Evolutionary conservation across 164 flowering plant genomes (phyloP), one percentile per base, ranked within the genome.

Genomic region (Macadamia tetraphylla): DNA sequence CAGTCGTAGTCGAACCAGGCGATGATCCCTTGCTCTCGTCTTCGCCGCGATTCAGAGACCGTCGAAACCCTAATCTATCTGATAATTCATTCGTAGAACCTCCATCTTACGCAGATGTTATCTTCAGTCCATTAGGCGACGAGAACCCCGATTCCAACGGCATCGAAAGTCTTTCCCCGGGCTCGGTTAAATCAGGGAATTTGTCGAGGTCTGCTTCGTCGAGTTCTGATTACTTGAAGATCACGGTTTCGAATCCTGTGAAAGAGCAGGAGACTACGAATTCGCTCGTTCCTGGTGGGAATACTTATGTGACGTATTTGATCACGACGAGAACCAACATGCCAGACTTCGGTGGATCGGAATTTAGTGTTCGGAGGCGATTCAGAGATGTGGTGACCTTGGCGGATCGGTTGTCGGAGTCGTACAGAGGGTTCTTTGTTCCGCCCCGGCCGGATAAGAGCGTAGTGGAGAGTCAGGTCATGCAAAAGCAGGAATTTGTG

Each of bases 401-500:
- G 14, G 68, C 94, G 0, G 97, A 92, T 69, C 73, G 99, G 62
- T 68, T 94, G 55, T 76, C 89, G 12, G 98, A 95, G 67, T 66
- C 87, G 0, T 91, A 82, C 64, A 67, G 98, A 68, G 99, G 99
- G 35, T 85, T 79, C 55, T 87, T 89, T 23, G 83, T 95, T 9
- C 97, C 98, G 6, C 84, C 90, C 1, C 67, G 99, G 74, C 99
- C 99, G 2, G 99, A 92, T 60, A 92, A 95, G 85, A 95, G 75
- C 61, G 90, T 95, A 29, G 92, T 95, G 67, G 99, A 95, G 86
- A 83, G 97, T 67, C 98, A 92, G 73, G 94, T 95, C 60, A 95
- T 95, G 99, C 94, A 95, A 71, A 95, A 90, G 78, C 96, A 89
- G 75, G 99, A 95, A 17, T 95, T 95, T 64, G 94, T 95, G 67